Percentiles rank a stretch among this genome's conserved stretches.
These are phyloP conservation scores for Leptomonas pyrrhocoris DNA, from an alignment of 208 protist species.

Conservation along the genomic window DNA sequence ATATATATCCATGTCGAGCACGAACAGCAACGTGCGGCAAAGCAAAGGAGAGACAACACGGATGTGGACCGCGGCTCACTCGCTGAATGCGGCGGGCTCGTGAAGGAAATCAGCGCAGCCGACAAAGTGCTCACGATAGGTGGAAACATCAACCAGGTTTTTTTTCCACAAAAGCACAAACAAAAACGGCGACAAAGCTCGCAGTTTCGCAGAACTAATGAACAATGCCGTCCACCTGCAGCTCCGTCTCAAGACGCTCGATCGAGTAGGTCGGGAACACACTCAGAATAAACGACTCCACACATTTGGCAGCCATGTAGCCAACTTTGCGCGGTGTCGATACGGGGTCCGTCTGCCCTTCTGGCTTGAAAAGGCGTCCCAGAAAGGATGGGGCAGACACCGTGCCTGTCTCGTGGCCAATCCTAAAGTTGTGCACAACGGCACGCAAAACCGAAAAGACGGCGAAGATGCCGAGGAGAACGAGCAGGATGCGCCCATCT, in stretches of 20 bases:
- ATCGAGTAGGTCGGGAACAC: conserved; percentile 73
- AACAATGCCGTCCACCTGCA: conserved; percentile 68
- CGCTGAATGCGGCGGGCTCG: too few relatives aligned
- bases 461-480: neutral
- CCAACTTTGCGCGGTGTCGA: conserved; percentile 31
- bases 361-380: conserved; percentile 25
- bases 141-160: too few relatives aligned
- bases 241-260: conserved; percentile 60
- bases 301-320: conserved; percentile 65
- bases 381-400: conserved; percentile 18
- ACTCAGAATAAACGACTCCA: conserved; percentile 69
- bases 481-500: neutral
- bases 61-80: too few relatives aligned
- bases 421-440: conserved; percentile 12
- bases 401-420: conserved; percentile 20
- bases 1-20: too few relatives aligned
- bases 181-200: neutral
- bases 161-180: neutral
- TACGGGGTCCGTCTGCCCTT: conserved; percentile 14
- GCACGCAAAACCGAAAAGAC: conserved; percentile 3
- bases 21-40: too few relatives aligned
- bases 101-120: too few relatives aligned
- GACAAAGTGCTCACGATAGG: too few relatives aligned
- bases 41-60: too few relatives aligned
- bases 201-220: neutral